Percentiles rank a stretch among this genome's conserved stretches.
Evolutionary conservation across 768 basidiomycete genomes (phyloP).

Genomic region (Lentinula detonsa): DNA sequence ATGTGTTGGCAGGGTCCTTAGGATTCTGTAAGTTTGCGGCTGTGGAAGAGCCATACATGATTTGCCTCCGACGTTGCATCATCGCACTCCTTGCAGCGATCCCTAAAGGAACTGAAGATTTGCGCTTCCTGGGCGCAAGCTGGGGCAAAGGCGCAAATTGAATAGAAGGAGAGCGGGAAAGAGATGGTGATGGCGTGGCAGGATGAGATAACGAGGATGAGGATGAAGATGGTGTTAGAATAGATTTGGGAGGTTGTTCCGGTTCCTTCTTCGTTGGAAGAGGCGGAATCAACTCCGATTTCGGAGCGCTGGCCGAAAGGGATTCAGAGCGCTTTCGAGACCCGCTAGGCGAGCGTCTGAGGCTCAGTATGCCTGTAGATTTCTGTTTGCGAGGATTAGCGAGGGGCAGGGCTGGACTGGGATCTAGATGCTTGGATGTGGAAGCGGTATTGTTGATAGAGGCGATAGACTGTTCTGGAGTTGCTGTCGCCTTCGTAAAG

Average conservation of each 20-base stretch:
- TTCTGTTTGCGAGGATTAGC: not conserved
- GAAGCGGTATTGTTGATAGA: not conserved
- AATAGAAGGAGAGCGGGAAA: constrained; percentile 18
- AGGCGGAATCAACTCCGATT: not conserved
- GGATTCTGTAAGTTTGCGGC: not conserved
- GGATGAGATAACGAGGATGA: not conserved
- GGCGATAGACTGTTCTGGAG: not conserved
- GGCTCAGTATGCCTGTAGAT: not conserved
- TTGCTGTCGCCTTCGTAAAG: not conserved
- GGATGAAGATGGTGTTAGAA: not conserved
- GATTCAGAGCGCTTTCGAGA: not conserved
- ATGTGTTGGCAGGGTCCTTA: not conserved
- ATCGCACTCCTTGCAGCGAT: constrained; percentile 44
- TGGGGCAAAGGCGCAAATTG: constrained; percentile 58
- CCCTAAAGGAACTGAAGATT: constrained; percentile 45
- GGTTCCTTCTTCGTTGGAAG: not conserved
- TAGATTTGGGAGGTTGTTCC: constrained; percentile 1
- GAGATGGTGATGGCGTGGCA: constrained; percentile 11
- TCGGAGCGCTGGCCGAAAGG: not conserved
- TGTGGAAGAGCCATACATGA: not conserved
- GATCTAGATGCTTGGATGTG: not conserved
- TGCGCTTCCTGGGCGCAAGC: constrained; percentile 41
- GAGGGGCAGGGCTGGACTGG: not conserved
- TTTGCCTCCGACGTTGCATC: constrained; percentile 26
- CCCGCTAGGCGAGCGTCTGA: not conserved